A percentile compares a stretch with the other conserved stretches of the same genome.
Conservation (phyloP, 2,329 filamentous ascomycete species). For the Lachnellula occidentalis region DNA sequence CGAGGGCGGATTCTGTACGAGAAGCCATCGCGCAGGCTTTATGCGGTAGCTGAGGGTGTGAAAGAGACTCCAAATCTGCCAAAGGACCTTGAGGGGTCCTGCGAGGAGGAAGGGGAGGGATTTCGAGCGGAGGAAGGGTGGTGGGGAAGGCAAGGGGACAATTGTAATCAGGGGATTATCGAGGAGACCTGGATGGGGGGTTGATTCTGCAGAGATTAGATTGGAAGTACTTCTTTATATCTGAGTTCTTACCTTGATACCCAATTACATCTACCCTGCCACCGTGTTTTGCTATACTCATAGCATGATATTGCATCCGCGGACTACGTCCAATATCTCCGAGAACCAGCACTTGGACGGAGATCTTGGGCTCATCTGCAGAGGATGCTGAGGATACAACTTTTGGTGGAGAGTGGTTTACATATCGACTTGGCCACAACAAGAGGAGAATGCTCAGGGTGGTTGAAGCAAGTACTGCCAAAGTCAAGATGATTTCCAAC, state of each 20-base stretch:
- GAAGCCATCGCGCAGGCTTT: constrained; percentile 73
- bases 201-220: constrained; percentile 54
- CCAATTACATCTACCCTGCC: constrained; percentile 80
- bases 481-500: constrained; percentile 26
- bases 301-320: constrained; percentile 96
- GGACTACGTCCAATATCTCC: constrained; percentile 94
- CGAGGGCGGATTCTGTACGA: constrained; percentile 92
- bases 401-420: constrained; percentile 32
- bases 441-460: constrained; percentile 30
- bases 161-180: constrained; percentile 65
- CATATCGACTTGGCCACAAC: constrained; percentile 34
- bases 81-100: constrained; percentile 79
- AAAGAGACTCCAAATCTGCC: constrained; percentile 71
- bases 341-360: constrained; percentile 80
- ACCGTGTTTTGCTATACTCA: constrained; percentile 82
- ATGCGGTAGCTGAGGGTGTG: constrained; percentile 67
- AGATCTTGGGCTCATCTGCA: constrained; percentile 35
- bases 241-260: constrained; percentile 60
- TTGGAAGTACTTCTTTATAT: constrained; percentile 3
- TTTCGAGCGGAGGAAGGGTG: constrained; percentile 59
- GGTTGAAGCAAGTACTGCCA: constrained; percentile 29
- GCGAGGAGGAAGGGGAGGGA: constrained; percentile 71
- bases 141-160: constrained; percentile 63
- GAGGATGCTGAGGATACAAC: constrained; percentile 20
- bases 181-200: constrained; percentile 71